phyloP scores from a whole-genome alignment of 2,329 filamentous ascomycete genomes.

The Aspergillus sp. region DNA sequence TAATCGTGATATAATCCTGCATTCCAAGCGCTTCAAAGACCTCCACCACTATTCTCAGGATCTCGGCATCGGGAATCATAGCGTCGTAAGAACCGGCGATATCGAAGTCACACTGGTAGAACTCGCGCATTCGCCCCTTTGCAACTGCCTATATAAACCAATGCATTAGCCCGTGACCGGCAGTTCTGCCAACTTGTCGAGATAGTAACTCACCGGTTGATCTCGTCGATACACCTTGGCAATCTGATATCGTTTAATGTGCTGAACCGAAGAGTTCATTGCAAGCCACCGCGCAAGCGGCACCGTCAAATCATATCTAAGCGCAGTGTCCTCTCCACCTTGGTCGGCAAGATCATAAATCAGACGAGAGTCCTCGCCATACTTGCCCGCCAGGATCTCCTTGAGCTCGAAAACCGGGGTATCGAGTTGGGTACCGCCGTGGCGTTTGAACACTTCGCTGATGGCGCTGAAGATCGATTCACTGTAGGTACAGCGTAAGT shows the following conservation, averaged over 20 bases:
- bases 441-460: constrained; percentile 76
- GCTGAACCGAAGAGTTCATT: constrained; percentile 80
- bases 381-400: constrained; percentile 85
- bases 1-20: constrained; percentile 76
- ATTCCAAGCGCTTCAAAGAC: constrained; percentile 80
- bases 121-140: constrained; percentile 91
- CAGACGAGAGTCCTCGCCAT: constrained; percentile 88
- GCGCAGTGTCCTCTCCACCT: constrained; percentile 78
- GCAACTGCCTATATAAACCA: constrained; percentile 62
- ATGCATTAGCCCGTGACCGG: not conserved
- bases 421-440: constrained; percentile 77
- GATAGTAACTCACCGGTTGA: constrained; percentile 52
- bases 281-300: constrained; percentile 90
- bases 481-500: constrained; percentile 5
- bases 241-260: constrained; percentile 92
- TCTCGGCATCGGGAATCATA: constrained; percentile 91
- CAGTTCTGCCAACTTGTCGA: not conserved
- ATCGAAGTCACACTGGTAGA: constrained; percentile 97
- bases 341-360: constrained; percentile 89
- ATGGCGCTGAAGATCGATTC: constrained; percentile 68
- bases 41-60: constrained; percentile 79
- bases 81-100: constrained; percentile 83
- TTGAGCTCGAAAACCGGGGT: constrained; percentile 83
- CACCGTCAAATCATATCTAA: constrained; percentile 85
- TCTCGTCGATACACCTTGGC: constrained; percentile 86